These are phyloP conservation scores for Phytophthora kernoviae DNA, from an alignment of 352 stramenopile species.

Conservation along the genomic window DNA sequence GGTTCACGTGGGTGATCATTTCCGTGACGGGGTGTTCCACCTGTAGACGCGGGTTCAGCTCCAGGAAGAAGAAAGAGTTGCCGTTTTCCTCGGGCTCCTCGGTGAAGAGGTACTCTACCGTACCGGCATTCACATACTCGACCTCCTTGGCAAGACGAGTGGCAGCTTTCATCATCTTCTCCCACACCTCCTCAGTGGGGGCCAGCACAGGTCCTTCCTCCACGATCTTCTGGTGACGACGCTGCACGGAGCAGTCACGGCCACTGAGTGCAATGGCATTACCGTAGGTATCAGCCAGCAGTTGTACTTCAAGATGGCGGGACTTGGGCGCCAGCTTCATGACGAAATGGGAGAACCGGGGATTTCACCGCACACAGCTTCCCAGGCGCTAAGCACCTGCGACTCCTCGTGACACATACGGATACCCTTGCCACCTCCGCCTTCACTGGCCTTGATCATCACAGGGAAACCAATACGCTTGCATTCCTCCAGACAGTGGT, in stretches of 20 bases:
- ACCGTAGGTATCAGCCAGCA: constrained; percentile 98
- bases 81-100: constrained; percentile 91
- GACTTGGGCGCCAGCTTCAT: constrained; percentile 98
- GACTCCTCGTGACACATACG: constrained; percentile 92
- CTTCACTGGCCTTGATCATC: constrained; percentile 99
- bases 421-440: constrained; percentile 99
- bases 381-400: constrained; percentile 94
- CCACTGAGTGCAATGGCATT: constrained; percentile 98
- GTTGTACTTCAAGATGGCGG: constrained; percentile 99
- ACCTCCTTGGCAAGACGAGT: constrained; percentile 98
- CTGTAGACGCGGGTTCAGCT: constrained; percentile 99
- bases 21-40: constrained; percentile 99
- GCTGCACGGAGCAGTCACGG: constrained; percentile 99
- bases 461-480: constrained; percentile 98
- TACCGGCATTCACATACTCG: constrained; percentile 99
- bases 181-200: constrained; percentile 94
- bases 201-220: constrained; percentile 98
- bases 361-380: constrained; percentile 98
- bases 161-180: constrained; percentile 98
- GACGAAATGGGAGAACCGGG: constrained; percentile 99
- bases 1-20: constrained; percentile 99
- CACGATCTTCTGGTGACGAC: constrained; percentile 99
- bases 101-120: constrained; percentile 99
- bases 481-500: constrained; percentile 93
- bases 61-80: constrained; percentile 99